Conservation (phyloP, 192 early-diverging fungal species). For the Obelidium mucronatum region DNA sequence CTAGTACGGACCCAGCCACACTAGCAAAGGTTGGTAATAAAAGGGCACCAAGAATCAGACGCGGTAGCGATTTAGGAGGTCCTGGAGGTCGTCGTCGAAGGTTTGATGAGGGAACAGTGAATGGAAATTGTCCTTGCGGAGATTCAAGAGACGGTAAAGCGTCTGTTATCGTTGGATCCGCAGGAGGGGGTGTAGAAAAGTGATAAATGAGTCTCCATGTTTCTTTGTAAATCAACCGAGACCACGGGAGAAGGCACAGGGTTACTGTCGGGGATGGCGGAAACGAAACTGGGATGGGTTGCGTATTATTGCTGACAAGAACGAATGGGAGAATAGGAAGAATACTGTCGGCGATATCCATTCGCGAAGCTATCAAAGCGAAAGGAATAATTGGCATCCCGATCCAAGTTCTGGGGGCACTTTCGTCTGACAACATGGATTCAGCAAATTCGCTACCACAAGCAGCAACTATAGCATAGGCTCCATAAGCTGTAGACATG, state of each 20-base stretch:
- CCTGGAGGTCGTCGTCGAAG: constrained; percentile 1
- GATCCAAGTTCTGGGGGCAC: constrained; percentile 7
- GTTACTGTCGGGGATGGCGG: constrained; percentile 49
- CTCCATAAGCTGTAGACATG: constrained; percentile 47
- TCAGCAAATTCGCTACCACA: constrained; percentile 44
- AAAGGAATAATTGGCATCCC: constrained; percentile 50
- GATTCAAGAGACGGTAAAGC: background rate
- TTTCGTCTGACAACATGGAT: constrained; percentile 31
- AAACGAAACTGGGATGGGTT: constrained; percentile 38
- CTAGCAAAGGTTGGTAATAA: constrained; percentile 18
- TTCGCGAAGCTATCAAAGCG: constrained; percentile 40
- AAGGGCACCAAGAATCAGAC: constrained; percentile 19
- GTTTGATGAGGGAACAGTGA: background rate
- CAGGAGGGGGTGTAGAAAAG: constrained; percentile 1
- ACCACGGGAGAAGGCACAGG: constrained; percentile 50
- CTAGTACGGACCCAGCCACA: constrained; percentile 10
- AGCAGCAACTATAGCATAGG: constrained; percentile 45
- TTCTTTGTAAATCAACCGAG: constrained; percentile 32
- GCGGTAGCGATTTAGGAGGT: constrained; percentile 15
- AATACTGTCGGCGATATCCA: constrained; percentile 38
- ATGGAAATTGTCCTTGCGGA: background rate
- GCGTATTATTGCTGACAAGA: constrained; percentile 30
- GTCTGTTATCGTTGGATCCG: background rate
- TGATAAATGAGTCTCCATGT: constrained; percentile 31
- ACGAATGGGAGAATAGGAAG: constrained; percentile 50